Conservation (phyloP, 177 flowering plant genomes). For the Vitis hybrid region DNA sequence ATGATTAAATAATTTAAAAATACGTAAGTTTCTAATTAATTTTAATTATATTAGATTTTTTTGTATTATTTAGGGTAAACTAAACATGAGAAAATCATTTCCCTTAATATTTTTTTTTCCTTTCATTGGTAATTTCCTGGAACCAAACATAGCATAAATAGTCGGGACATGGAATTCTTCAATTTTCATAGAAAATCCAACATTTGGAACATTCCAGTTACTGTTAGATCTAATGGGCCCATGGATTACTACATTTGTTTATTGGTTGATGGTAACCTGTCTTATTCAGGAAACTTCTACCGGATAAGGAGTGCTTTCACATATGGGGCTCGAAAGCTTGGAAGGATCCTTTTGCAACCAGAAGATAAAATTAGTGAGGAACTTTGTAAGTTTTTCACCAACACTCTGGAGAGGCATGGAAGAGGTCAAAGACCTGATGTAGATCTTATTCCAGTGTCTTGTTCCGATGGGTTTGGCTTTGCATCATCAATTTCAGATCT, state of each 20-base stretch:
- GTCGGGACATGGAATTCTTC: too few relatives aligned
- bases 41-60: too few relatives aligned
- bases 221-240: neutral
- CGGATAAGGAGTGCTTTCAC: constrained; percentile 66
- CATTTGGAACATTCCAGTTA: neutral
- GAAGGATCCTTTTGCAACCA: constrained; percentile 35
- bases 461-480: constrained; percentile 12
- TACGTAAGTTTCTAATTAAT: too few relatives aligned
- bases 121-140: too few relatives aligned
- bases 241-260: neutral
- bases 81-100: too few relatives aligned
- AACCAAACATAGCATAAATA: too few relatives aligned
- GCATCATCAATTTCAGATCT: constrained; percentile 11
- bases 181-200: too few relatives aligned
- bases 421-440: constrained; percentile 60
- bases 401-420: constrained; percentile 62
- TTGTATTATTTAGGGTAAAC: too few relatives aligned
- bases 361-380: constrained; percentile 38
- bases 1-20: too few relatives aligned
- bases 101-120: too few relatives aligned
- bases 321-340: constrained; percentile 59
- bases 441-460: constrained; percentile 22
- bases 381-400: constrained; percentile 42
- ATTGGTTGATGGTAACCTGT: neutral
- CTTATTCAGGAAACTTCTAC: constrained; percentile 48